Evolutionary conservation across 1,284 basidiomycete genomes (phyloP), one percentile per base, ranked within the genome.

Genomic region (Cutaneotrichosporon dermatis): DNA sequence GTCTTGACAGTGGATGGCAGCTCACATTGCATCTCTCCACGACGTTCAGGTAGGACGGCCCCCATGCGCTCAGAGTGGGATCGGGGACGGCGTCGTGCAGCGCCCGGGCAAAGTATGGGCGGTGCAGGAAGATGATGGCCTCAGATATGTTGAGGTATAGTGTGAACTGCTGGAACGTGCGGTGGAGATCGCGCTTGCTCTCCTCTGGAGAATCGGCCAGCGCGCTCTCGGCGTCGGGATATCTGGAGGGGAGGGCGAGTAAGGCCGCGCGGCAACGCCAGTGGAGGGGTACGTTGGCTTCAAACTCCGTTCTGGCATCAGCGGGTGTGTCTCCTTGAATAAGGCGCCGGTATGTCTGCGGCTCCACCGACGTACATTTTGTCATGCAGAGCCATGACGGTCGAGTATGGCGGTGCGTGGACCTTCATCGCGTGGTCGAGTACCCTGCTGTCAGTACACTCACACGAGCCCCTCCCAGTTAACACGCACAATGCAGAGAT

Each of bases 61-160:
- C 69, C 42, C 61, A 67, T 7, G 37, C 13, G 6, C 59, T 57
- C 6, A 56, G 53, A 8, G 56, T 61, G 1, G 68, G 68, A 48
- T 73, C 66, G 4, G 44, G 36, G 1, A 54, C 55, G 4, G 41
- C 42, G 16, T 69, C 67, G 11, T 62, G 53, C 35, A 71, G 51
- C 8, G 69, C 69, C 7, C 60, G 58, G 4, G 60, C 59, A 50
- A 73, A 73, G 54, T 66, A 70, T 1, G 68, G 68, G n/a, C 71
- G 58, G 13, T 66, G 62, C 9, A 73, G 64, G 58, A 60, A 62
- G 12, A 73, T 40, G 13, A 70, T 46, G 2, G 57, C 54, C 57
- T 71, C 69, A 43, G 55, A 59, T 11, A 69, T 49, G 51, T 65
- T 69, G n/a, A 72, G 55, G 13, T 64, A 59, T 33, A 71, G 58